These are phyloP conservation scores for Cymbidium sinense DNA, from an alignment of 106 monocot genomes.

Conservation along the genomic window DNA sequence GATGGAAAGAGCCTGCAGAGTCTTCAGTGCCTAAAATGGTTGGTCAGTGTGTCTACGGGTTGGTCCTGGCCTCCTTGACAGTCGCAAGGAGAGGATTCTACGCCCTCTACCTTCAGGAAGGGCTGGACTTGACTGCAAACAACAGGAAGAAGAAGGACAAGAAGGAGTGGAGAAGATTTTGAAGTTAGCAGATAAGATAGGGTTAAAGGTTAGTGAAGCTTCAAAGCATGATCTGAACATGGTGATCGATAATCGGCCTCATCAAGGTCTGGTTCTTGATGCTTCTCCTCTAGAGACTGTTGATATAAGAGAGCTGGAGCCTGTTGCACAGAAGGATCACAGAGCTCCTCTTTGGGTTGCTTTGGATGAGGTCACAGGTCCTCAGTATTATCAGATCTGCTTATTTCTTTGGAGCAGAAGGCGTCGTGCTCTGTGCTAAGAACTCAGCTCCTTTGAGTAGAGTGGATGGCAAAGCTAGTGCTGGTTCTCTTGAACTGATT, in stretches of 20 bases:
- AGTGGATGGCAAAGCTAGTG: too few species aligned
- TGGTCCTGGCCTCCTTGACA: slow-evolving; percentile 71
- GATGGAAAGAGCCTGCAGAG: slow-evolving; percentile 57
- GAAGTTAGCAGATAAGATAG: slow-evolving; percentile 51
- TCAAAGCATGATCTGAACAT: slow-evolving; percentile 96
- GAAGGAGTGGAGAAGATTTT: slow-evolving; percentile 66
- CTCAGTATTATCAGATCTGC: slow-evolving; percentile 80
- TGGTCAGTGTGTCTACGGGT: slow-evolving; percentile 75
- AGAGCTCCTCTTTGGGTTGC: slow-evolving; percentile 83
- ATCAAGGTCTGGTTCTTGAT: slow-evolving; percentile 86
- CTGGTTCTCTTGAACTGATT: slow-evolving; percentile 77
- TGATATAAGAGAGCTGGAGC: slow-evolving; percentile 49
- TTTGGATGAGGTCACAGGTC: slow-evolving; percentile 87
- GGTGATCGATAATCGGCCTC: slow-evolving; percentile 72
- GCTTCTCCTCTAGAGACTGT: slow-evolving; percentile 84
- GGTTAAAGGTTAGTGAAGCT: slow-evolving; percentile 56
- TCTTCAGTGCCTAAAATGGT: slow-evolving; percentile 68
- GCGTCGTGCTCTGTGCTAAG: slow-evolving; percentile 76
- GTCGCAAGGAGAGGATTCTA: slow-evolving; percentile 73
- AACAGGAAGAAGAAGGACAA: slow-evolving; percentile 89
- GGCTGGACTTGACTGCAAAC: slow-evolving; percentile 54
- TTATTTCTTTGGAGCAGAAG: slow-evolving; percentile 81
- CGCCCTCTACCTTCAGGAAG: slow-evolving; percentile 76
- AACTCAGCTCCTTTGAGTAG: slow-evolving; percentile 92
- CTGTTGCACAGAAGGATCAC: slow-evolving; percentile 13